Evolutionary conservation across 2,329 filamentous ascomycete genomes (phyloP).

Genomic region (Alternaria atra): DNA sequence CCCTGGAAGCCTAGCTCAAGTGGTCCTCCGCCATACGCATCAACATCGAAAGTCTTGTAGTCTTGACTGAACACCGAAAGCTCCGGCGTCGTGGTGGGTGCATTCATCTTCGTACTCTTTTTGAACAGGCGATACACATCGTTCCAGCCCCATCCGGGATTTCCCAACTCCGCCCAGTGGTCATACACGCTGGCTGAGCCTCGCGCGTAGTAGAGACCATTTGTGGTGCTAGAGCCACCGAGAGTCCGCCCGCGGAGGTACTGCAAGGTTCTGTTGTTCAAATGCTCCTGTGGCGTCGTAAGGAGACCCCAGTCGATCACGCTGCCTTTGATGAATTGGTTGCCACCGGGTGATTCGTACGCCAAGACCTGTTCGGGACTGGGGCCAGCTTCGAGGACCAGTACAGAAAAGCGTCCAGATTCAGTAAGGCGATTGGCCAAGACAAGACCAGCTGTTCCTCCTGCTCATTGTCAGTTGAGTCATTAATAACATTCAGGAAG

Average conservation of each 20-base stretch:
- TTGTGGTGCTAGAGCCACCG: constrained; percentile 47
- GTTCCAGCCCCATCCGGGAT: constrained; percentile 62
- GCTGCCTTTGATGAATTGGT: constrained; percentile 39
- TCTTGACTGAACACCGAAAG: constrained; percentile 37
- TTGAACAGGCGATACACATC: constrained; percentile 32
- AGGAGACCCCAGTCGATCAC: constrained; percentile 42
- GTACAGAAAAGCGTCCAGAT: constrained; percentile 34
- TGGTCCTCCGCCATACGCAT: constrained; percentile 37
- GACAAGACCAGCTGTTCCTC: constrained; percentile 38
- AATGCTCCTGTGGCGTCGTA: constrained; percentile 34
- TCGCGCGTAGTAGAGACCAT: constrained; percentile 48
- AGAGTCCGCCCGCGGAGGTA: constrained; percentile 38
- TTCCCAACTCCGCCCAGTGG: constrained; percentile 66
- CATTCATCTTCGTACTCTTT: constrained; percentile 43
- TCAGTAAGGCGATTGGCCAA: constrained; percentile 40
- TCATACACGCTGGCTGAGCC: constrained; percentile 53
- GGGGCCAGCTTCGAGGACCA: constrained; percentile 46
- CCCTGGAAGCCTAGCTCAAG: constrained; percentile 43
- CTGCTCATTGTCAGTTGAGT: not conserved
- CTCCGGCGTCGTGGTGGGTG: constrained; percentile 30
- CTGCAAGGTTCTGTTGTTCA: constrained; percentile 33
- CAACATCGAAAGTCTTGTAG: constrained; percentile 41
- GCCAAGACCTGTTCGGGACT: constrained; percentile 42
- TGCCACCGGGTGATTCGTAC: constrained; percentile 39
- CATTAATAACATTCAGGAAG: not conserved